Base-by-base conservation (phyloP, 345 rosid genomes). In the Corchorus capsularis region DNA sequence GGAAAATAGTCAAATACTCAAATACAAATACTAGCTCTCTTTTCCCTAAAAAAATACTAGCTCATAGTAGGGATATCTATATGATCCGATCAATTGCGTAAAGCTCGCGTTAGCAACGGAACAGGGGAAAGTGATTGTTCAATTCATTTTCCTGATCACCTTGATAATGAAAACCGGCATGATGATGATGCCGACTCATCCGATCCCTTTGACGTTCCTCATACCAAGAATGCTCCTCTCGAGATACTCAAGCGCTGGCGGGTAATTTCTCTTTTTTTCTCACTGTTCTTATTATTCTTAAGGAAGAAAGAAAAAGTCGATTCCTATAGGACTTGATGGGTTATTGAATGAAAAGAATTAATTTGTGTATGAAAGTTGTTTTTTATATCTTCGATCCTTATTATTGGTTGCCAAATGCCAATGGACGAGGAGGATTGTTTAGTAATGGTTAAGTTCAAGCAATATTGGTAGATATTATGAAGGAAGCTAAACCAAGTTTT, bases 401-500 rank as follows among this genome's bases (percentile, higher is more conserved):
- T 22, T 46, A 46, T 13, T 47, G 15, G 6, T 65, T 65, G 52
- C 27, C 27, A 27, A 27, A 27, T 27, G 27, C 27, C 50, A 45
- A 20, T 65, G 52, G 53, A 20, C n/a, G 52, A 45, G 7, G 39
- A 5, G n/a, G 35, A 67, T 27, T 67, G 8, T 22, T 47, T 67
- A 14, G 19, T 67, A 55, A 27, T 68, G 55, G 34, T 13, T 47
- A n/a, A n/a, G n/a, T n/a, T n/a, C n/a, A 96, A 98, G 86, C 91
- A 56, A 89, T 95, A 46, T 97, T 92, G 76, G 85, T 64, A 46
- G 95, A 96, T 70, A 64, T 94, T 34, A 69, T 75, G 69, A 96
- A 96, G 87, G 98, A 96, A 84, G 81, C 98, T 12, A 94, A 92
- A 75, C 98, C 91, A 0, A 88, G 91, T 20, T 94, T 94, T 81